Evolutionary conservation across 768 basidiomycete genomes (phyloP), one percentile per base, ranked within the genome.

Genomic region (Collybia mongolica): DNA sequence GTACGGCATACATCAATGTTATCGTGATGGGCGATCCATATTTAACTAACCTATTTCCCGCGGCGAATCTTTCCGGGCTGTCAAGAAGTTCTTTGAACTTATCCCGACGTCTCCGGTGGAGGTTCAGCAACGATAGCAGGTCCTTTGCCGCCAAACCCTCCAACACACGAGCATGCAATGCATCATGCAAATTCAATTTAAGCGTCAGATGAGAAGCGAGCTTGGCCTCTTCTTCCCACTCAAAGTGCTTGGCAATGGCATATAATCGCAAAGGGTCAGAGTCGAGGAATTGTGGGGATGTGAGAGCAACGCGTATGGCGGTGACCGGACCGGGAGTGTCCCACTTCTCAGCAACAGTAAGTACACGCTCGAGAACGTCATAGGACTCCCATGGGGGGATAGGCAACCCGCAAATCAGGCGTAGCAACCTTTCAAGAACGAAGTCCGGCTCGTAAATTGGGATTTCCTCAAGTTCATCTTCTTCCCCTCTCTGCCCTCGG

Each of bases 271-370:
- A 58, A 0, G 83, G 77, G 45, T 71, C 54, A 40, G 64, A 61
- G 26, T 68, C 62, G 19, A 78, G 72, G 54, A 84, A 75, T 1
- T 67, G 64, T 11, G 74, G 76, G 1, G 78, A 72, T 46, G 68
- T 72, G 29, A 82, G 64, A 1, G 77, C 73, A 18, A 76, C 72
- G 45, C 83, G 81, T 50, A 88, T 73, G 56, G 73, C 72, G 9
- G 81, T 76, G 35, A 74, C 67, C 2, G 83, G 81, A 0, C 84
- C 84, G 0, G 78, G 80, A 60, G 83, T 81, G 42, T 86, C 84
- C 75, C 87, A 89, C 59, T 84, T 86, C 57, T 88, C 84, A 2
- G 85, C 83, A 0, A 83, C 73, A 37, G 68, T 72, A 23, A 88
- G 65, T 5, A 89, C 70, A 7, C 73, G 68, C 46, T 83, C 82